Percentiles rank a stretch among this genome's conserved stretches.
phyloP scores from a whole-genome alignment of 495 filamentous ascomycete genomes.

The Daldinia loculata region DNA sequence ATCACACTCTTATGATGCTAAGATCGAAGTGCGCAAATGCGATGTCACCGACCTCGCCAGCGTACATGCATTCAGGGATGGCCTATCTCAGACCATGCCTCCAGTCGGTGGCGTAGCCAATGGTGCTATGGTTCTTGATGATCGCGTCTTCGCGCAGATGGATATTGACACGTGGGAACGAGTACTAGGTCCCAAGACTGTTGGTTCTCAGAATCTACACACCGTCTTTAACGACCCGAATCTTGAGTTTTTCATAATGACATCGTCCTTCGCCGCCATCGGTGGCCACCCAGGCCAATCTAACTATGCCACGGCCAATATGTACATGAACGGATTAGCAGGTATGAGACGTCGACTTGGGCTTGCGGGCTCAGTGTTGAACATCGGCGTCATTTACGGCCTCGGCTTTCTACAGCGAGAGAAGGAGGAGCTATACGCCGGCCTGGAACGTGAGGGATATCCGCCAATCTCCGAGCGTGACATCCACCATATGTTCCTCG shows the following conservation, averaged over 20 bases:
- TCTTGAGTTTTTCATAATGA: slow-evolving; percentile 61
- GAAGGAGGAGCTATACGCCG: slow-evolving; percentile 52
- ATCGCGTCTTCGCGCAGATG: slow-evolving; percentile 60
- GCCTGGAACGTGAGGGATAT: slow-evolving; percentile 56
- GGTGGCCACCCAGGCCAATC: slow-evolving; percentile 59
- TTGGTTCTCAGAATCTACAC: slow-evolving; percentile 55
- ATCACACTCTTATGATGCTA: slow-evolving; percentile 38
- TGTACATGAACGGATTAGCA: slow-evolving; percentile 61
- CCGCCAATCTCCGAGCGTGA: slow-evolving; percentile 67
- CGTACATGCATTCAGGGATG: slow-evolving; percentile 44
- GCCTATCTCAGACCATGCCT: slow-evolving; percentile 40
- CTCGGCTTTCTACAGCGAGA: slow-evolving; percentile 64
- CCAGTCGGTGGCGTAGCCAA: slow-evolving; percentile 60
- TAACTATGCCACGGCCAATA: slow-evolving; percentile 66
- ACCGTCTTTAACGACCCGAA: slow-evolving; percentile 42
- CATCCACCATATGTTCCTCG: slow-evolving; percentile 67
- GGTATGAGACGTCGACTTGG: slow-evolving; percentile 47
- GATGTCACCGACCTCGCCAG: slow-evolving; percentile 48
- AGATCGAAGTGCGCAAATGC: slow-evolving; percentile 46
- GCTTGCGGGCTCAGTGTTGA: slow-evolving; percentile 55
- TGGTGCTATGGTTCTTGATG: slow-evolving; percentile 64
- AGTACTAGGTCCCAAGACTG: slow-evolving; percentile 56
- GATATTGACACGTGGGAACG: slow-evolving; percentile 49
- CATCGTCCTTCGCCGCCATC: slow-evolving; percentile 57
- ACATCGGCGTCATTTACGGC: slow-evolving; percentile 67